Base-by-base conservation (phyloP, 2,329 filamentous ascomycete species). In the Nigrospora sphaerica region DNA sequence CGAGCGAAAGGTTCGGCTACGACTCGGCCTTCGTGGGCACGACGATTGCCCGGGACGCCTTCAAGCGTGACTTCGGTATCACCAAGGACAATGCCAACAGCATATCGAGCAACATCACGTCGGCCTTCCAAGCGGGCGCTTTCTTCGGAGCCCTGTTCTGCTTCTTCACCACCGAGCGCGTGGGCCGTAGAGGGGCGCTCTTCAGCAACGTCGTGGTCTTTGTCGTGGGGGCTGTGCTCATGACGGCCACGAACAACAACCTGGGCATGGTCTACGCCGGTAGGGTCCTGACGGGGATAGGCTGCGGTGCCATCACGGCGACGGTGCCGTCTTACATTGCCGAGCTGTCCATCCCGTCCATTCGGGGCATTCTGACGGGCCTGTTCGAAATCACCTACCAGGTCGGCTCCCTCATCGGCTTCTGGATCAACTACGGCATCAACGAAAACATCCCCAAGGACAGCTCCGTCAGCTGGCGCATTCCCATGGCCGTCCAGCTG, bases 321-420 rank as follows among this genome's bases (percentile, higher is more conserved):
- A 77, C 74, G 6, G 76, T 84, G 3, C 81, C 80, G 3, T 73
- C 80, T 32, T 85, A 85, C 57, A 80, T 83, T 48, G 76, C 80
- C 11, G 81, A 85, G 57, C 74, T 78, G 45, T 78, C 80, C 0
- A 71, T 78, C 53, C 72, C 79, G 0, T 74, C 73, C 2, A 79
- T 74, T 45, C 72, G 81, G 54, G 80, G 80, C 54, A 66, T 78
- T 23, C 71, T 80, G 3, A 77, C 77, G 7, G 77, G 77, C 13
- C 58, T 78, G 28, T 77, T 70, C 53, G 68, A 71, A 49, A 64
- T 80, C 10, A 71, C 74, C 1, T 78, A 78, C 49, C 77, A 80
- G 50, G 71, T 75, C 6, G 77, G 77, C 2, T 61, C 63, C 1
- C 50, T 71, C 6, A 61, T 80, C 5, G 77, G 77, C 12, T 81